Conservation (phyloP, 495 filamentous ascomycete species). For the Talaromyces proteolyticus region DNA sequence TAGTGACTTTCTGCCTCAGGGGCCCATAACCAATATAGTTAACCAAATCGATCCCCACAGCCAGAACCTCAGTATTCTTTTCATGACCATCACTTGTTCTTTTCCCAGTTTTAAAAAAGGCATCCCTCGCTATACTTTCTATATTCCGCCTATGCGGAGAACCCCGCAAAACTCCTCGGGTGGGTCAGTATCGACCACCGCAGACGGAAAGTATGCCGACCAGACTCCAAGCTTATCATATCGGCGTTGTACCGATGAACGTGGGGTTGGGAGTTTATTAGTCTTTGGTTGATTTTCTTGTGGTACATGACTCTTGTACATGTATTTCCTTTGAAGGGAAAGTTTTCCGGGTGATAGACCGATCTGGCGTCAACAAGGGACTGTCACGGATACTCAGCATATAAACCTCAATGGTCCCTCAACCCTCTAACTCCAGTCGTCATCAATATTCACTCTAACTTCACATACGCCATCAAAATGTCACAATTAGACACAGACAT, state of each 20-base stretch:
- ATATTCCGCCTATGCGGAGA: too few species aligned
- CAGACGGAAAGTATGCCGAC: background rate
- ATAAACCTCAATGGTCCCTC: background rate
- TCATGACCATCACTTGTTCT: too few species aligned
- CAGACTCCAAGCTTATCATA: background rate
- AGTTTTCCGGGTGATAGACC: background rate
- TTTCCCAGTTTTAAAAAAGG: too few species aligned
- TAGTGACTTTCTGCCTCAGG: too few species aligned
- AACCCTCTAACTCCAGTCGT: background rate
- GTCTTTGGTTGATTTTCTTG: background rate
- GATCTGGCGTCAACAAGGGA: too few species aligned
- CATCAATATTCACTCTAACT: background rate
- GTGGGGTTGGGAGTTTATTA: background rate
- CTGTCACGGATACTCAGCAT: too few species aligned
- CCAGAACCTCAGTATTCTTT: too few species aligned
- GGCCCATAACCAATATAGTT: too few species aligned
- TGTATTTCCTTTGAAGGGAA: background rate
- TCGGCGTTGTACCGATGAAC: background rate
- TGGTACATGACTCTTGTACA: too few species aligned
- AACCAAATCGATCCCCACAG: too few species aligned
- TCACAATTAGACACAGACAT: constrained; percentile 12
- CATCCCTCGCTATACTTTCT: too few species aligned
- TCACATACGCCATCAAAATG: background rate
- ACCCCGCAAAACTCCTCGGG: too few species aligned
- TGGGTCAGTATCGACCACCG: background rate